Conservation (phyloP, 495 filamentous ascomycete species). For the Podospora pseudoanserina region DNA sequence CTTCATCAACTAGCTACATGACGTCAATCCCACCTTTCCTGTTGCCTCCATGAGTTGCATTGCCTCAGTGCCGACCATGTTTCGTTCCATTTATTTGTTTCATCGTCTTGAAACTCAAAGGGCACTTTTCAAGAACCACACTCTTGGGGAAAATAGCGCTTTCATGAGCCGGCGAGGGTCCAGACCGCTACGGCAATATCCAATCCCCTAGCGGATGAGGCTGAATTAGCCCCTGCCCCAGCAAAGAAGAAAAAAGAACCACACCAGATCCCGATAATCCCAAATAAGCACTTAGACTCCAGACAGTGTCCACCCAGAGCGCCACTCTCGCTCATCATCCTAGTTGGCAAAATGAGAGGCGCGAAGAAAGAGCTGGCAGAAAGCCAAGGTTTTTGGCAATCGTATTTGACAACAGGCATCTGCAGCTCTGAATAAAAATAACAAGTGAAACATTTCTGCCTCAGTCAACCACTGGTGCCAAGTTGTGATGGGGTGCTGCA, state of each 20-base stretch:
- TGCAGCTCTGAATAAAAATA: background rate
- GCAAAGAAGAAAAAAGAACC: background rate
- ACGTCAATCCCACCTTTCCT: background rate
- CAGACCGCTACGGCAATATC: background rate
- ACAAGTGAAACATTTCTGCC: background rate
- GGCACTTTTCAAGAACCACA: no score
- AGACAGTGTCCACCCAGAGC: background rate
- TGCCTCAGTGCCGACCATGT: background rate
- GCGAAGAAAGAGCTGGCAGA: background rate
- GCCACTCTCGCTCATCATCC: background rate
- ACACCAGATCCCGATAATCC: background rate
- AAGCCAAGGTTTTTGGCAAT: background rate
- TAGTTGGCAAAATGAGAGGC: no score
- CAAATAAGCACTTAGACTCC: background rate
- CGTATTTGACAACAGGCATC: background rate
- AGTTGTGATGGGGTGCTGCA: background rate
- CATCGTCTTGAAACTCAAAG: background rate
- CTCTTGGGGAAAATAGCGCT: no score
- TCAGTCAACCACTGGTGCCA: background rate
- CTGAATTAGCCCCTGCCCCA: background rate
- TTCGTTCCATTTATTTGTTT: background rate
- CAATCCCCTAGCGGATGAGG: background rate
- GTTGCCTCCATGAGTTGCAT: background rate
- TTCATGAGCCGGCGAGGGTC: background rate
- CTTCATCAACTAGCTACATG: background rate